phyloP scores from a whole-genome alignment of 208 protist genomes.

The Willaertia magna region DNA sequence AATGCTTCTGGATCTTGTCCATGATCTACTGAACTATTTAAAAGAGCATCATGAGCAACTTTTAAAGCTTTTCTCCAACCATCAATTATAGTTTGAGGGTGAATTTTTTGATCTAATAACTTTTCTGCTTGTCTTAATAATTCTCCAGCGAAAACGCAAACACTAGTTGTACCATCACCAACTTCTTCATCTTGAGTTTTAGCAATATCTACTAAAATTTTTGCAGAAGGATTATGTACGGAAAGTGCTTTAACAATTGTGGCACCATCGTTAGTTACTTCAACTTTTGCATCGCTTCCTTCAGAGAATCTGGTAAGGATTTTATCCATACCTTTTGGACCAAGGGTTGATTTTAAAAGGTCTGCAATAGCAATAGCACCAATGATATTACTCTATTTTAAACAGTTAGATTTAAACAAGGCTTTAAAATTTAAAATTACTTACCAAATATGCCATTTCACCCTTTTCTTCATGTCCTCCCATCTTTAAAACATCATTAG shows the following conservation, averaged over 20 bases:
- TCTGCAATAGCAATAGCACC: conserved; percentile 88
- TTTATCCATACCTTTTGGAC: conserved; percentile 98
- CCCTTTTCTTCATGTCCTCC: conserved; percentile 76
- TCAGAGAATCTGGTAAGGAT: conserved; percentile 58
- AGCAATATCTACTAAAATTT: conserved; percentile 93
- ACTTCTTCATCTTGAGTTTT: conserved; percentile 98
- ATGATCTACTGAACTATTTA: conserved; percentile 57
- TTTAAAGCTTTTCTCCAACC: conserved; percentile 66
- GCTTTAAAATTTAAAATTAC: conserved; percentile 31
- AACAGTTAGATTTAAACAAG: not conserved
- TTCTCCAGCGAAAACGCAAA: conserved; percentile 95
- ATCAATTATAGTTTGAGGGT: conserved; percentile 91
- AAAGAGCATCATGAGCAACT: conserved; percentile 64
- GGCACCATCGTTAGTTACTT: conserved; percentile 98
- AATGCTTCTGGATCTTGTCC: conserved; percentile 68
- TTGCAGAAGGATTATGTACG: conserved; percentile 96
- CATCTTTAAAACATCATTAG: conserved; percentile 15
- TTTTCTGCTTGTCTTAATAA: conserved; percentile 96
- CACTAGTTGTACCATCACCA: conserved; percentile 98
- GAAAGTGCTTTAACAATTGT: conserved; percentile 97
- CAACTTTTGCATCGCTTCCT: conserved; percentile 58
- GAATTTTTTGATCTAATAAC: conserved; percentile 88
- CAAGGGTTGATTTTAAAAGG: conserved; percentile 97
- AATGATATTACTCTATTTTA: conserved; percentile 58
- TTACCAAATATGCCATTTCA: conserved; percentile 71